phyloP scores from a whole-genome alignment of 805 yeast species.

The Nakazawaea wyomingensis region DNA sequence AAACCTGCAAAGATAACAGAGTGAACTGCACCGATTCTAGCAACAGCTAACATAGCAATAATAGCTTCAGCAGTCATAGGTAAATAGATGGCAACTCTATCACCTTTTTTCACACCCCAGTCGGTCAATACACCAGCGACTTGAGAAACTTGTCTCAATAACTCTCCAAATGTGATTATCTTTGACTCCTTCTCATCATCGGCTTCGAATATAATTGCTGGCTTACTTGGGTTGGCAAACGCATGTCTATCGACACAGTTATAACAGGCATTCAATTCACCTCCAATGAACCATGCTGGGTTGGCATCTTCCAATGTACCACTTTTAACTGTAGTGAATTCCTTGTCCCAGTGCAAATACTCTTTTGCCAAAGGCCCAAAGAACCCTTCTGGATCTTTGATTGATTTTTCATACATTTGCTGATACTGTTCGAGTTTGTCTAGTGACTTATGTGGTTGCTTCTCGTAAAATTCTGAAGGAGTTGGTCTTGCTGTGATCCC shows the following conservation, averaged over 20 bases:
- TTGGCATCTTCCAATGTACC: constrained; percentile 72
- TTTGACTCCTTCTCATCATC: constrained; percentile 78
- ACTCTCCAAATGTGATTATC: constrained; percentile 78
- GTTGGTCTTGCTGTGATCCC: constrained; percentile 42
- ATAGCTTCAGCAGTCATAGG: constrained; percentile 98
- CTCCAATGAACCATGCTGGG: constrained; percentile 90
- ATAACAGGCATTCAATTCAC: constrained; percentile 87
- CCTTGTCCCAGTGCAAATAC: constrained; percentile 74
- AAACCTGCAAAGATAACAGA: constrained; percentile 97
- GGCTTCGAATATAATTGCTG: constrained; percentile 87
- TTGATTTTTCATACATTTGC: constrained; percentile 64
- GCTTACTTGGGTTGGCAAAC: constrained; percentile 74
- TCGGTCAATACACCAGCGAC: constrained; percentile 78
- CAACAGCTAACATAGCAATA: constrained; percentile 89
- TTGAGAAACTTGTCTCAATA: constrained; percentile 76
- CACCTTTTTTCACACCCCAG: constrained; percentile 92
- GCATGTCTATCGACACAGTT: constrained; percentile 98
- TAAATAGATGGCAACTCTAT: constrained; percentile 90
- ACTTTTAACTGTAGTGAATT: constrained; percentile 55
- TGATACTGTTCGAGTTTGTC: constrained; percentile 63
- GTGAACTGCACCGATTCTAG: constrained; percentile 92
- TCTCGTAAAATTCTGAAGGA: constrained; percentile 48
- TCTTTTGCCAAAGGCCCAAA: constrained; percentile 74
- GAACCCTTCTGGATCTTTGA: constrained; percentile 73
- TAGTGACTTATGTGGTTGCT: constrained; percentile 58